Conservation (phyloP, 1,284 basidiomycete species). For the Ceratobasidium sp. region DNA sequence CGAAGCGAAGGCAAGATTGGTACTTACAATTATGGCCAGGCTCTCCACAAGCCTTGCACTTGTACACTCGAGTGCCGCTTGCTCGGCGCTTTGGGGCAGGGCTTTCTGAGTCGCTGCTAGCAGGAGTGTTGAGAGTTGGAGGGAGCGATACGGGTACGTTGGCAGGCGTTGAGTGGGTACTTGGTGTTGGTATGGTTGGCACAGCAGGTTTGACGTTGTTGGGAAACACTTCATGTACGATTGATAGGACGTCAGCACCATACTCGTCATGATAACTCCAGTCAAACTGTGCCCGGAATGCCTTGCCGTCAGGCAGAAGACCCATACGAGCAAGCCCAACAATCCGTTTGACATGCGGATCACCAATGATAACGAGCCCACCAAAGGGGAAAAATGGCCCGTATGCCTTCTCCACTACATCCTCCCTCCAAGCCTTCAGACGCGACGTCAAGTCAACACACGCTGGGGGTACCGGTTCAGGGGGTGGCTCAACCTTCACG, state of each 20-base stretch:
- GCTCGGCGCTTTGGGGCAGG: not conserved
- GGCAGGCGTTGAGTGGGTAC: too few relatives aligned
- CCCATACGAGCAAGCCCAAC: not conserved
- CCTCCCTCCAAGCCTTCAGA: not conserved
- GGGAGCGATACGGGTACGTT: not conserved
- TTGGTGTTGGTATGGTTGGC: not conserved
- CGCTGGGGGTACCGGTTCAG: not conserved
- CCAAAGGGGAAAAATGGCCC: not conserved
- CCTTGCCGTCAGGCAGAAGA: not conserved
- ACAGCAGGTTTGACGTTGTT: not conserved
- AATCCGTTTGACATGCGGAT: not conserved
- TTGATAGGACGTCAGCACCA: not conserved
- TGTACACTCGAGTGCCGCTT: not conserved
- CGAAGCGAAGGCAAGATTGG: not conserved
- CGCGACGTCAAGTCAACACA: not conserved
- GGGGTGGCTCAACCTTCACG: not conserved
- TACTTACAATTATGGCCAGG: not conserved
- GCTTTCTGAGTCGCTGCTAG: too few relatives aligned
- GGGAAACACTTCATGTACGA: not conserved
- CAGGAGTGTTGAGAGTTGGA: too few relatives aligned
- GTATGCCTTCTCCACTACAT: not conserved
- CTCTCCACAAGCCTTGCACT: not conserved
- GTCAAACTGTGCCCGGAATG: not conserved
- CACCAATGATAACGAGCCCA: not conserved
- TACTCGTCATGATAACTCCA: not conserved